Base-by-base conservation (phyloP, 352 stramenopile genomes). In the Phytophthora constricta region DNA sequence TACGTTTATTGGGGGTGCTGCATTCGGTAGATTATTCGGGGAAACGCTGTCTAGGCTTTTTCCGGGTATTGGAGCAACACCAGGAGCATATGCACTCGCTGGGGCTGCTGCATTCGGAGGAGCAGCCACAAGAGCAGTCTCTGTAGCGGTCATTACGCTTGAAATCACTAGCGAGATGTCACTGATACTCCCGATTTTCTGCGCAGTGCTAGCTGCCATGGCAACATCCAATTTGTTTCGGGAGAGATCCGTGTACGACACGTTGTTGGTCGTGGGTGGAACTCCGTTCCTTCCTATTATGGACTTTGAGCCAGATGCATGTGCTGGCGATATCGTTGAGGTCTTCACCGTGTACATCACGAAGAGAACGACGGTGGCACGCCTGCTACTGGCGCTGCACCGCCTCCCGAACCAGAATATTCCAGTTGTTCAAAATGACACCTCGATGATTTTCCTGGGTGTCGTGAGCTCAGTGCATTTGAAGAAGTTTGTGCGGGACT, bases 141-240 rank as follows among this genome's bases (percentile, higher is more conserved):
- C 83, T 2, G 84, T 85, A 8, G 86, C 87, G 0, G 86, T 95
- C 22, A 95, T 95, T 55, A 86, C 86, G 13, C 69, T 93, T 23
- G 86, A 95, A 65, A 83, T 95, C 59, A 95, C 86, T 8, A 78
- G 80, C 14, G 73, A 82, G 37, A 90, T 95, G 68, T 68, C 74
- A 27, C 58, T 92, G 43, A 90, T 92, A 61, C 76, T 91, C 13
- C 86, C 86, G 0, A 87, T 92, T 62, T 92, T 94, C 56, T 83
- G 80, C 49, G 71, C 80, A 2, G 74, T 83, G 22, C 64, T 94
- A 9, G 49, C 78, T 22, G 79, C 86, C 8, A 91, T 91, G 46
- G 86, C 68, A 1, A 69, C 82, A 5, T 65, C 65, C 14, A 82
- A 85, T 41, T 39, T 89, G 33, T 85, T 74, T 45, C 70, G 68